These are phyloP conservation scores for Skeletonema menzelii DNA, from an alignment of 108 stramenopile species.

Conservation along the genomic window DNA sequence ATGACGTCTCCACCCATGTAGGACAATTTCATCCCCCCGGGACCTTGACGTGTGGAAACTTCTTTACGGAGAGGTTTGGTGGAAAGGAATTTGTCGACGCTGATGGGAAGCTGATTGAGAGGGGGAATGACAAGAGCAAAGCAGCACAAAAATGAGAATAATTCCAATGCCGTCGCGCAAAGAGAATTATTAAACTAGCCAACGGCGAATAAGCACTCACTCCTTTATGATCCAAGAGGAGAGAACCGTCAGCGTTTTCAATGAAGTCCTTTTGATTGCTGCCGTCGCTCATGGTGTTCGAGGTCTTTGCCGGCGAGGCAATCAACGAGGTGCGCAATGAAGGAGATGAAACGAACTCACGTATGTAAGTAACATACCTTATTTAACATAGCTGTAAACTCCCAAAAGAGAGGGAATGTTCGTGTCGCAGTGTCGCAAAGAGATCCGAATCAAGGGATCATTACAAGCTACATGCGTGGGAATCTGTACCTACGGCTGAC, in stretches of 20 bases:
- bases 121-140: neutral
- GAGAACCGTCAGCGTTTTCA: slow-evolving; percentile 25
- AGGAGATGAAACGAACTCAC: too few species aligned
- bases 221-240: slow-evolving; percentile 20
- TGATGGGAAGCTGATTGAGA: slow-evolving; percentile 44
- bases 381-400: too few species aligned
- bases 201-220: slow-evolving; percentile 5
- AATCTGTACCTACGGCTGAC: too few species aligned
- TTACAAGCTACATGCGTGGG: too few species aligned
- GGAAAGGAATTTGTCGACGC: slow-evolving; percentile 61
- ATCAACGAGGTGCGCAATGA: too few species aligned
- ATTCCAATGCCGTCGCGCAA: neutral
- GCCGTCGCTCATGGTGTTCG: neutral
- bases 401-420: too few species aligned
- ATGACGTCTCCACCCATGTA: slow-evolving; percentile 83
- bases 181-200: neutral
- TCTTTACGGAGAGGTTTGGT: slow-evolving; percentile 72
- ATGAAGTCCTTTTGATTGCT: slow-evolving; percentile 12
- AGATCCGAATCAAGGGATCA: too few species aligned
- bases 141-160: neutral
- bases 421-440: too few species aligned
- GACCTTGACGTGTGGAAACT: slow-evolving; percentile 71
- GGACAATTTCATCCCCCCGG: slow-evolving; percentile 72
- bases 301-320: too few species aligned
- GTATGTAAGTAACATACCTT: too few species aligned